phyloP scores from a whole-genome alignment of 257 asterid species.

The Fraxinus pennsylvanica region DNA sequence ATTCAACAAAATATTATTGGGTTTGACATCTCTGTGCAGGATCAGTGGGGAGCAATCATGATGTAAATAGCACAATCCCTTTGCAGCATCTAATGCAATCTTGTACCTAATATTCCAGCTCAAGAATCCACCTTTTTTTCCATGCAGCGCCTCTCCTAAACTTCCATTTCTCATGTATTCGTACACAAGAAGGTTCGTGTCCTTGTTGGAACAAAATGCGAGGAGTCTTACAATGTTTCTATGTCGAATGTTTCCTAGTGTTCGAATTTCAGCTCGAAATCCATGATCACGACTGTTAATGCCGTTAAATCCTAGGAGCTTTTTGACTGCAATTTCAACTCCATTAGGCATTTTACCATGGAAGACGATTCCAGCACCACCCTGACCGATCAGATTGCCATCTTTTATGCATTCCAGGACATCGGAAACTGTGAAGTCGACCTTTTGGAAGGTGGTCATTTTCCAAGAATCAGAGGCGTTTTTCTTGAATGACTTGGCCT shows the following conservation, averaged over 20 bases:
- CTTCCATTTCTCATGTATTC: constrained; percentile 97
- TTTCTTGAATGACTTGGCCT: constrained; percentile 82
- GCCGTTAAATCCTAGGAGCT: constrained; percentile 55
- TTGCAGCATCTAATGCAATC: constrained; percentile 77
- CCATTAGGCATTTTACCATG: constrained; percentile 78
- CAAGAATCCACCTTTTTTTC: constrained; percentile 72
- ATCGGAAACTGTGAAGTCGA: constrained; percentile 66
- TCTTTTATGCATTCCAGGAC: constrained; percentile 88
- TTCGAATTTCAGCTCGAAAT: constrained; percentile 75
- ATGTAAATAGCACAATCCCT: constrained; percentile 85
- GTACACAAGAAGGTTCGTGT: constrained; percentile 80
- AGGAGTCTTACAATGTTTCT: constrained; percentile 73
- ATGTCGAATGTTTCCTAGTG: constrained; percentile 86
- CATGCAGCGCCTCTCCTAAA: constrained; percentile 86
- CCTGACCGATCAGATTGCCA: constrained; percentile 84
- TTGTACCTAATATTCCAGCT: constrained; percentile 83
- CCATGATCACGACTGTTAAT: constrained; percentile 77
- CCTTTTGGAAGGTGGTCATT: constrained; percentile 79
- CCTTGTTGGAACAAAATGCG: constrained; percentile 84
- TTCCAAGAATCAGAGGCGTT: constrained; percentile 57
- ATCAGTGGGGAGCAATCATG: constrained; percentile 93
- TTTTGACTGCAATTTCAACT: constrained; percentile 82
- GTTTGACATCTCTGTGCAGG: constrained; percentile 84
- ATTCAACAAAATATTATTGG: constrained; percentile 74
- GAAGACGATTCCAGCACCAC: constrained; percentile 93